A percentile compares a stretch with the other conserved stretches of the same genome.
Evolutionary conservation across 371 early-diverging fungal species (phyloP).

Genomic region (Mortierella sp.): DNA sequence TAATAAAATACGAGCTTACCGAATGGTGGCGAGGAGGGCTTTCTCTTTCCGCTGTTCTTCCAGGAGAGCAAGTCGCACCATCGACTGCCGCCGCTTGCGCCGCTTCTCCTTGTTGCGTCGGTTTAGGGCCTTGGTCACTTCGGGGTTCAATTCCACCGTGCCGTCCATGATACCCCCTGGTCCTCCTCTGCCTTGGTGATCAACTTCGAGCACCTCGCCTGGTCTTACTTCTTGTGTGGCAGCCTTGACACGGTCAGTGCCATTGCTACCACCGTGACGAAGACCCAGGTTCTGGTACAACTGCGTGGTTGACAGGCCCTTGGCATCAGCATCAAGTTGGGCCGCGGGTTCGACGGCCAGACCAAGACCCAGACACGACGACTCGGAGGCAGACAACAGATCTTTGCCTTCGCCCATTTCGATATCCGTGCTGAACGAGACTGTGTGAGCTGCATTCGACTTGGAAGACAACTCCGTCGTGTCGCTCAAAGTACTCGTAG

Average conservation of each 20-base stretch:
- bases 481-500: background rate
- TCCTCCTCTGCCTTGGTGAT: background rate
- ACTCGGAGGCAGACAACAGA: background rate
- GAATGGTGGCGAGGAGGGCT: slow-evolving; percentile 51
- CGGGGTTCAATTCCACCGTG: background rate
- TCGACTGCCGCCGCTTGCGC: slow-evolving; percentile 24
- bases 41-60: slow-evolving; percentile 56
- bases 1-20: slow-evolving; percentile 21
- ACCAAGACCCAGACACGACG: slow-evolving; percentile 23
- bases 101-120: slow-evolving; percentile 31
- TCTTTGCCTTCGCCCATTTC: slow-evolving; percentile 8
- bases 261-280: background rate
- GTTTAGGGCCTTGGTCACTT: slow-evolving; percentile 8
- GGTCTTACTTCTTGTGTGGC: background rate
- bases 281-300: slow-evolving; percentile 4
- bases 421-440: background rate
- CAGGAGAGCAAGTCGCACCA: slow-evolving; percentile 40
- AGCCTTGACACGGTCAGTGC: background rate
- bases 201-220: background rate
- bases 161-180: background rate
- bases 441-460: background rate
- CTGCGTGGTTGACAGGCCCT: background rate
- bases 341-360: background rate
- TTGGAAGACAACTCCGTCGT: background rate
- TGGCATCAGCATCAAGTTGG: background rate